phyloP scores from a whole-genome alignment of 2,329 filamentous ascomycete species.

The Botryotinia convoluta region DNA sequence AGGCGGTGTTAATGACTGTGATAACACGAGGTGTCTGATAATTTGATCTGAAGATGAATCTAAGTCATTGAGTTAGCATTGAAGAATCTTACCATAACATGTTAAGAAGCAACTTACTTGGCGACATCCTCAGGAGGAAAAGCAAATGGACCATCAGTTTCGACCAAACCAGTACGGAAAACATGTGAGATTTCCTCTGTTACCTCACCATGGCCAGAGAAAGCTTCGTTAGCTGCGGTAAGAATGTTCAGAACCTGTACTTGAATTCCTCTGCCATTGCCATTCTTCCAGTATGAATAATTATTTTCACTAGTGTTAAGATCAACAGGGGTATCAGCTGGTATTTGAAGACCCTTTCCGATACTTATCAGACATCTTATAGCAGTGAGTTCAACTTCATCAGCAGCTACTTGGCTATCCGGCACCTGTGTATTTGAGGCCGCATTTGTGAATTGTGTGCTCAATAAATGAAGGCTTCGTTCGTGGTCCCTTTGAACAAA shows the following conservation, averaged over 20 bases:
- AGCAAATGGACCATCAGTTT: conserved; percentile 75
- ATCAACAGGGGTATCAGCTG: conserved; percentile 65
- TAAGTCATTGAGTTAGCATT: not conserved
- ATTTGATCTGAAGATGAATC: conserved; percentile 58
- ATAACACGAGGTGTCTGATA: conserved; percentile 65
- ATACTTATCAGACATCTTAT: conserved; percentile 68
- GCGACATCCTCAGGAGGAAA: conserved; percentile 65
- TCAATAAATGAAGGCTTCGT: conserved; percentile 35
- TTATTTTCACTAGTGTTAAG: conserved; percentile 51
- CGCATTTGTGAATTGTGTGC: not conserved
- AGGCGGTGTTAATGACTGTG: conserved; percentile 67
- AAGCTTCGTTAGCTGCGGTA: conserved; percentile 48
- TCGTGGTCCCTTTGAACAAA: conserved; percentile 63
- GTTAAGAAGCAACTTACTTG: conserved; percentile 35
- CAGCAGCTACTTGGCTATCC: conserved; percentile 23
- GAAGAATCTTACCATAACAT: not conserved
- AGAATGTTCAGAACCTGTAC: conserved; percentile 51
- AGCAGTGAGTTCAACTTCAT: conserved; percentile 44
- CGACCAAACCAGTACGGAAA: conserved; percentile 71
- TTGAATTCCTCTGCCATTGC: conserved; percentile 50
- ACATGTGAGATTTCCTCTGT: conserved; percentile 70
- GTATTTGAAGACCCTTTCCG: conserved; percentile 69
- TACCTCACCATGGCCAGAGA: conserved; percentile 62
- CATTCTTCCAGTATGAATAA: conserved; percentile 49
- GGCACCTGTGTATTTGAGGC: not conserved